These are phyloP conservation scores for Ceratobasidium sp. DNA, from an alignment of 1,284 basidiomycete genomes.

Conservation along the genomic window DNA sequence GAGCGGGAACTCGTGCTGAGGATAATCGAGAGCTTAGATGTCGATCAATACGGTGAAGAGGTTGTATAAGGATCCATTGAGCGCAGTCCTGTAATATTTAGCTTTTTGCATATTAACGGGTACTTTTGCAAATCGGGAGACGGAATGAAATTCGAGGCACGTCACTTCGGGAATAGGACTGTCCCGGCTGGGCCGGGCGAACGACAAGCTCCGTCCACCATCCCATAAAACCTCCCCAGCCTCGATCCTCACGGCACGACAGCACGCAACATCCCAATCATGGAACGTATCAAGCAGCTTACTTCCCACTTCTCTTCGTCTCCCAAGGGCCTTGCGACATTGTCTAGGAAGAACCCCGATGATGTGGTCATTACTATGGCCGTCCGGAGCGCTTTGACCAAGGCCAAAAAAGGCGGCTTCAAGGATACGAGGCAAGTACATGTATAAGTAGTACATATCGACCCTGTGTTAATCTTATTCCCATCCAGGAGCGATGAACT, in stretches of 20 bases:
- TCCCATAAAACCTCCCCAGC: conserved; percentile 24
- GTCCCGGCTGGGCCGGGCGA: conserved; percentile 23
- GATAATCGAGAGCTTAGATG: too few relatives aligned
- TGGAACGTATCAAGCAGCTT: conserved; percentile 73
- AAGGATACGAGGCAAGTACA: conserved; percentile 67
- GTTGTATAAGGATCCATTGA: conserved; percentile 10
- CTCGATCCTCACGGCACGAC: not conserved
- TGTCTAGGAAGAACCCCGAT: conserved; percentile 72
- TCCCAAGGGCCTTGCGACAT: conserved; percentile 60
- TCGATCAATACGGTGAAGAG: too few relatives aligned
- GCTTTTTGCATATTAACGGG: too few relatives aligned
- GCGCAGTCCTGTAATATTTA: too few relatives aligned
- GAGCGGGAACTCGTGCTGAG: too few relatives aligned
- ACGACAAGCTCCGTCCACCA: conserved; percentile 41
- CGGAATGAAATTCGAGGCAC: not conserved
- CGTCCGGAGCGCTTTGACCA: conserved; percentile 82
- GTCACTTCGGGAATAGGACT: conserved; percentile 11
- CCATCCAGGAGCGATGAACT: conserved; percentile 76
- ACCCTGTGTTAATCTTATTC: conserved; percentile 10
- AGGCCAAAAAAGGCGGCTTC: conserved; percentile 82
- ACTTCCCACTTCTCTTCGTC: conserved; percentile 69
- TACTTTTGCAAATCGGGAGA: not conserved
- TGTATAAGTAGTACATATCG: not conserved
- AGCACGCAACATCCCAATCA: not conserved
- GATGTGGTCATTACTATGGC: conserved; percentile 91